Evolutionary conservation across 345 rosid genomes (phyloP).

Genomic region (Eucalyptus decipiens): DNA sequence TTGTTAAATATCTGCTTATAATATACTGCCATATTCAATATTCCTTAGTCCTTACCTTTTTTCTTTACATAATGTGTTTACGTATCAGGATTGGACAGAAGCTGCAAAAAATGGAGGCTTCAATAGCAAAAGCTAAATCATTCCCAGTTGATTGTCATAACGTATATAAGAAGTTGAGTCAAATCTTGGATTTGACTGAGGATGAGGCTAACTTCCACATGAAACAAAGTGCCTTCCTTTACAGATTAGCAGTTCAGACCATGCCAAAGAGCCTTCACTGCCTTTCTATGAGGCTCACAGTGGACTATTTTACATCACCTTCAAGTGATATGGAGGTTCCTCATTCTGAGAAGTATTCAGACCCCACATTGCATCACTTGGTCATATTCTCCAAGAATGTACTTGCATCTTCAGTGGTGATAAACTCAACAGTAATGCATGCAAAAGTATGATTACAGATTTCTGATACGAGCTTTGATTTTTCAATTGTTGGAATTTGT

Average conservation of each 20-base stretch:
- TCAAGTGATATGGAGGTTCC: slow-evolving; percentile 27
- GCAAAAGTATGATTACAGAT: slow-evolving; percentile 37
- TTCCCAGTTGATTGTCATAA: slow-evolving; percentile 71
- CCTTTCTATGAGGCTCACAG: slow-evolving; percentile 79
- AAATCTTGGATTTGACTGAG: slow-evolving; percentile 77
- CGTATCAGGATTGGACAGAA: slow-evolving; percentile 55
- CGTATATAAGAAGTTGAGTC: slow-evolving; percentile 89
- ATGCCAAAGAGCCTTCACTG: slow-evolving; percentile 96
- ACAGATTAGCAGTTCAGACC: slow-evolving; percentile 85
- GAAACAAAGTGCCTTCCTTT: slow-evolving; percentile 15
- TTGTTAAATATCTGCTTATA: neutral
- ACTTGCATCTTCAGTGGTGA: slow-evolving; percentile 82
- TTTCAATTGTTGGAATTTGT: neutral
- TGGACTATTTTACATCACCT: slow-evolving; percentile 64
- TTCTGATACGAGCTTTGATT: neutral
- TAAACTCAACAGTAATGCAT: slow-evolving; percentile 70
- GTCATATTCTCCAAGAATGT: slow-evolving; percentile 75
- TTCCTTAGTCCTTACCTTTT: neutral
- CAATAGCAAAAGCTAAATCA: slow-evolving; percentile 59
- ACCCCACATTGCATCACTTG: slow-evolving; percentile 58
- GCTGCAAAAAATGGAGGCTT: slow-evolving; percentile 54
- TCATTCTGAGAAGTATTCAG: slow-evolving; percentile 38
- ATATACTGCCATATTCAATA: neutral
- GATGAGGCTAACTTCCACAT: slow-evolving; percentile 75
- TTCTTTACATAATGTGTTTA: neutral